Evolutionary conservation across 805 yeast genomes (phyloP).

Genomic region (Clavispora vitiphila): DNA sequence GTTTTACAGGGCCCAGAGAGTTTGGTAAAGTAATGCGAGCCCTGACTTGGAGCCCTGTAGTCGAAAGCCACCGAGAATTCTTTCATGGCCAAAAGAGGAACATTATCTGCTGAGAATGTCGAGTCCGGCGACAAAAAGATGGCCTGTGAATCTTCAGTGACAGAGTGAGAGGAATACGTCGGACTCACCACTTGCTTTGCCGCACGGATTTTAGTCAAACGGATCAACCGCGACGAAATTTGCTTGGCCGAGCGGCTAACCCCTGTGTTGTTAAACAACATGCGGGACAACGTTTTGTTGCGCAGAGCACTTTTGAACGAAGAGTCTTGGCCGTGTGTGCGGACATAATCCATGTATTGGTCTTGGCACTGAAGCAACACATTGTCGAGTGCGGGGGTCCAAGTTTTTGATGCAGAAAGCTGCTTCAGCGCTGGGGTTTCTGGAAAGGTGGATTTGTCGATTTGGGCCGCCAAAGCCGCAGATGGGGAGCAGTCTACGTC

Average conservation of each 20-base stretch:
- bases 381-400: slow-evolving; percentile 35
- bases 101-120: no score
- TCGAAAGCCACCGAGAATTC: slow-evolving; percentile 9
- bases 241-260: slow-evolving; percentile 34
- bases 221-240: slow-evolving; percentile 16
- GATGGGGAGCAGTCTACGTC: slow-evolving; percentile 27
- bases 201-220: slow-evolving; percentile 4
- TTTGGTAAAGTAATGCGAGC: slow-evolving; percentile 7
- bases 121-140: background rate
- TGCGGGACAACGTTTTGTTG: slow-evolving; percentile 36
- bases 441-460: slow-evolving; percentile 14
- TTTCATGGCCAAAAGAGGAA: slow-evolving; percentile 1
- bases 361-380: slow-evolving; percentile 29
- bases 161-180: background rate
- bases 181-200: background rate
- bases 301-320: slow-evolving; percentile 29
- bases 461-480: slow-evolving; percentile 31
- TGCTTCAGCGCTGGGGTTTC: background rate
- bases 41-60: slow-evolving; percentile 6
- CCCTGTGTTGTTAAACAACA: slow-evolving; percentile 34
- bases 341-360: slow-evolving; percentile 30
- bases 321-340: slow-evolving; percentile 19
- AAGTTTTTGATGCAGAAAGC: slow-evolving; percentile 17
- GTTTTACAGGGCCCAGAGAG: background rate
- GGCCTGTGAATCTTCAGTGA: background rate